These are phyloP conservation scores for Pseudisothecium myosuroides DNA, from an alignment of 225 moss, liverwort and hornwort genomes.

Conservation along the genomic window DNA sequence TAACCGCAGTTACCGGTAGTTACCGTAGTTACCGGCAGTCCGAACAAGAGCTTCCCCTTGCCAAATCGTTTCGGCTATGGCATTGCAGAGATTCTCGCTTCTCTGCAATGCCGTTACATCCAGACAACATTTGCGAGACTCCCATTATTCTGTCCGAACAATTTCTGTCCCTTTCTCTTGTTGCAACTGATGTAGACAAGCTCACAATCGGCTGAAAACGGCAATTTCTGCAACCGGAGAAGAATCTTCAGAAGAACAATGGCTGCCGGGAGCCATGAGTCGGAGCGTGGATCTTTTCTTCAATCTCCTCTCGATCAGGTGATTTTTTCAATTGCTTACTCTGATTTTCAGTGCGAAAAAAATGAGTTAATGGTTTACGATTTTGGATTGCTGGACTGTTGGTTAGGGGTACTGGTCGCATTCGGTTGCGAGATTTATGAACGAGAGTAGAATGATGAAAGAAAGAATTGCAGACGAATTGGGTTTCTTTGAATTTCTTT, in stretches of 20 bases:
- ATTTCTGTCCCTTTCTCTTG: neutral
- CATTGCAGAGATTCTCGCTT: neutral
- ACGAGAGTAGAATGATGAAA: neutral
- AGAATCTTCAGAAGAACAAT: neutral
- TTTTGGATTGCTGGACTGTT: neutral
- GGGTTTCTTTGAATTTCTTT: neutral
- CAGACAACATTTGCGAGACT: neutral
- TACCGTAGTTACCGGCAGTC: neutral
- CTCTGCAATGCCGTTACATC: neutral
- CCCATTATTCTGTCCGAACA: neutral
- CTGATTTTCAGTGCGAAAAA: neutral
- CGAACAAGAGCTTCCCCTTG: no score
- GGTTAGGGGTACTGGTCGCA: neutral
- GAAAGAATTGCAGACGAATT: no score
- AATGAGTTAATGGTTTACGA: neutral
- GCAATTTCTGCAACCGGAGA: neutral
- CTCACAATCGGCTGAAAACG: neutral
- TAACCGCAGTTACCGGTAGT: neutral
- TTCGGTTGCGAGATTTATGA: neutral
- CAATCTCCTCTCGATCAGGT: conserved; percentile 21
- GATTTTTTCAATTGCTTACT: neutral
- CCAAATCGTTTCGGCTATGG: neutral
- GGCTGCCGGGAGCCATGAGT: conserved; percentile 2
- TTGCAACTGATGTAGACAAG: neutral
- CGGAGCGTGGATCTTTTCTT: neutral